Evolutionary conservation across 495 filamentous ascomycete genomes (phyloP), one percentile per base, ranked within the genome.

Genomic region (Penicillium macrosclerotiorum): DNA sequence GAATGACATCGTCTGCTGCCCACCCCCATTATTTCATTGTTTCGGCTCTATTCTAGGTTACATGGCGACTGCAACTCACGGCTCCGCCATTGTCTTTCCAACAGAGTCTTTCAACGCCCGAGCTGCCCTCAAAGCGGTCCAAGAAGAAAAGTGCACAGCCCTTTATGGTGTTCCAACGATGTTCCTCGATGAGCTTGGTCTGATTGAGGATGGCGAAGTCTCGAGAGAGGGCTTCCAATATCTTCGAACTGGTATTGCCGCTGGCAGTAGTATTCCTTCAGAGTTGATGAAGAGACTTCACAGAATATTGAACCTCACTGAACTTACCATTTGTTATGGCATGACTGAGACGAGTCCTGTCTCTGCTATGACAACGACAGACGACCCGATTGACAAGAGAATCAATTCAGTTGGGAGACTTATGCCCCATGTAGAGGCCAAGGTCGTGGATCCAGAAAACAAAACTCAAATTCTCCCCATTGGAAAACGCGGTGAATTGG

Each of bases 321-420:
- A 95, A 22, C 60, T 96, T 42, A 95, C 91, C 1, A 96, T 96
- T 54, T 96, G 93, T 72, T 98, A 98, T 64, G 93, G 90, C 27
- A 98, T 98, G 93, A 98, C 93, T 11, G 93, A 98, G 67, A 98
- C 93, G 0, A 84, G 80, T 36, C 93, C 93, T n/a, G 90, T 95
- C 1, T 86, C 81, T 30, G 81, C 80, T 34, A 96, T 96, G 92
- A 98, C 92, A 1, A 78, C 85, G 0, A 92, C 86, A 0, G 68
- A 82, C 29, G 93, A 96, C 58, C 84, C 90, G 1, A 69, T 92
- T 4, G 78, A 77, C n/a, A 88, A 89, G 59, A 73, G 93, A 7
- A 82, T 92, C 24, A 73, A 81, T 30, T 86, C 77, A 11, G 89
- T 96, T 0, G 93, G 93, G 1, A 67, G 76, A 23, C 72, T 85